Conservation (phyloP, 1,139 yeast species). For the Candida anutae region DNA sequence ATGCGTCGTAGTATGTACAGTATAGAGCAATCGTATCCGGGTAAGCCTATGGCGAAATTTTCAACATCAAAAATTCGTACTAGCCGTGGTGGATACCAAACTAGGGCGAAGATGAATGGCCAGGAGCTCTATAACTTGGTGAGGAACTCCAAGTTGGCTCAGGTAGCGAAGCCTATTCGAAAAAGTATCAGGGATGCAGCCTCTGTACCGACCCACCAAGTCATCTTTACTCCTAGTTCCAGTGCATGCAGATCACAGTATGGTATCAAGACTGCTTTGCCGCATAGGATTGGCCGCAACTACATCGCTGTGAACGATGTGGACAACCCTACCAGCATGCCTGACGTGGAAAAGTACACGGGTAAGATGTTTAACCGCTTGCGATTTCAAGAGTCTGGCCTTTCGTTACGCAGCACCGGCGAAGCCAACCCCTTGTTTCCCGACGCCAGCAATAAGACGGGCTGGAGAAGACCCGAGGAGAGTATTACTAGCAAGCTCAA, state of each 20-base stretch:
- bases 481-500: conserved; percentile 27
- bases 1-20: conserved; percentile 15
- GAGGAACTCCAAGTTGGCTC: conserved; percentile 38
- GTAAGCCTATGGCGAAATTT: neutral
- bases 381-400: conserved; percentile 38
- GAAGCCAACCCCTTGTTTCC: conserved; percentile 11
- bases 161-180: conserved; percentile 38
- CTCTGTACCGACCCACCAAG: conserved; percentile 36
- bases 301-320: conserved; percentile 39
- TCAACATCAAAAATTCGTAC: neutral
- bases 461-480: conserved; percentile 12
- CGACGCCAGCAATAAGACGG: conserved; percentile 6
- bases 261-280: conserved; percentile 39
- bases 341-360: conserved; percentile 40
- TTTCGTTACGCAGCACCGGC: conserved; percentile 26
- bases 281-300: conserved; percentile 34
- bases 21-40: neutral
- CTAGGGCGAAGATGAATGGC: conserved; percentile 15
- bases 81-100: neutral
- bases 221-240: conserved; percentile 36
- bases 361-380: conserved; percentile 32
- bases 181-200: conserved; percentile 24
- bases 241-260: conserved; percentile 36
- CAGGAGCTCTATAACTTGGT: conserved; percentile 33
- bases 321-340: conserved; percentile 38